Evolutionary conservation across 163 green algal genomes (phyloP).

Genomic region (Volvox carteri): DNA sequence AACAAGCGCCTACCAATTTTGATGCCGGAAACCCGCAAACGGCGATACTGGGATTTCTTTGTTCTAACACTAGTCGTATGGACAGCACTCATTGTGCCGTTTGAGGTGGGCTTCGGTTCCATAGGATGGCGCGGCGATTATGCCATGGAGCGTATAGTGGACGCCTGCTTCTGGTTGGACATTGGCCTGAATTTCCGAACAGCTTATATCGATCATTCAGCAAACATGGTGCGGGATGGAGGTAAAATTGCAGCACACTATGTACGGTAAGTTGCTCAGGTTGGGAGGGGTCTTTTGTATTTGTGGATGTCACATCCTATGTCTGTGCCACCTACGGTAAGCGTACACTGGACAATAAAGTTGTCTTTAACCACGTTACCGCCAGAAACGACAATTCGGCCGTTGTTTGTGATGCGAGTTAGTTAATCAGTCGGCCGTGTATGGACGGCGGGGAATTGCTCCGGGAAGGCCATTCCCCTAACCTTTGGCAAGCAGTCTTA

Average conservation of each 20-base stretch:
- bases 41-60: slow-evolving; percentile 71
- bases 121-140: slow-evolving; percentile 32
- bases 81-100: slow-evolving; percentile 67
- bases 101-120: slow-evolving; percentile 60
- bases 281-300: not conserved
- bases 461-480: no score
- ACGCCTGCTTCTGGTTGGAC: slow-evolving; percentile 72
- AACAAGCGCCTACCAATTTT: slow-evolving; percentile 71
- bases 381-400: no score
- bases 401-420: no score
- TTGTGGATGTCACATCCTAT: no score
- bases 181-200: slow-evolving; percentile 78
- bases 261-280: slow-evolving; percentile 31
- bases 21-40: slow-evolving; percentile 50
- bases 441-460: no score
- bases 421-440: no score
- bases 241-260: slow-evolving; percentile 73
- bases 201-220: slow-evolving; percentile 72
- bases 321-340: no score
- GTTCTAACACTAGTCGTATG: slow-evolving; percentile 77
- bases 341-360: no score
- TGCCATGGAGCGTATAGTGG: slow-evolving; percentile 66
- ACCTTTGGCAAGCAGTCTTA: no score
- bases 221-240: slow-evolving; percentile 69
- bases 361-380: no score